Evolutionary conservation across 176 grass and related monocot genomes (phyloP), one percentile per base, ranked within the genome.

Genomic region (Eragrostis curvula): DNA sequence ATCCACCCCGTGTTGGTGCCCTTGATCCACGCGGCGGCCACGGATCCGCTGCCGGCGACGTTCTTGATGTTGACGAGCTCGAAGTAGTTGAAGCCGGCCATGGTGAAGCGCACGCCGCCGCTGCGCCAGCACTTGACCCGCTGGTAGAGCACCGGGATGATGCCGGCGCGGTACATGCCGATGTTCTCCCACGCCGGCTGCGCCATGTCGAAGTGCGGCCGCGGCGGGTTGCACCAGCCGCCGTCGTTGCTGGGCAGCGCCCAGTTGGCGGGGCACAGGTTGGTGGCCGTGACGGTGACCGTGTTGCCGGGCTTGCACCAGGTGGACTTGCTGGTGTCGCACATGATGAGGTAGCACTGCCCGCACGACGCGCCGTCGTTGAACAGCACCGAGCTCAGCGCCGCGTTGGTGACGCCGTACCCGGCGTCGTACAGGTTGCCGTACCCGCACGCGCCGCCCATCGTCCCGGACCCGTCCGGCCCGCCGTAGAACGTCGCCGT

Each of bases 401-500:
- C 88, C 15, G 79, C 85, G 41, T 89, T 94, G 46, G 41, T 5
- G 0, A 85, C 20, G 10, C 85, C 88, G 68, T 94, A 94, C 3
- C 91, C 88, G 20, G 82, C 72, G 20, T 80, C 62, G 78, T 94
- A 91, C 29, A 94, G 85, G 85, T 94, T 94, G 20, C 27, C 30
- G 9, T 94, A 94, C 15, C 92, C 89, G 16, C 92, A 83, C 13
- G 82, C 82, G 3, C 85, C 91, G 27, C 73, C 87, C 90, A 90
- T 90, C 5, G 90, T 92, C 11, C 90, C 87, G 25, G 90, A 84
- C 68, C 75, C 90, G 29, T 92, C 84, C 1, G 5, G 24, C 0
- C 90, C 87, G 57, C 90, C 90, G 17, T 92, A 92, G 75, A 92
- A 92, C 2, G 90, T 92, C 5, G 87, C 90, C 18, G 80, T 70